These are phyloP conservation scores for Leucaena leucocephala DNA, from an alignment of 306 rosid species.

Conservation along the genomic window DNA sequence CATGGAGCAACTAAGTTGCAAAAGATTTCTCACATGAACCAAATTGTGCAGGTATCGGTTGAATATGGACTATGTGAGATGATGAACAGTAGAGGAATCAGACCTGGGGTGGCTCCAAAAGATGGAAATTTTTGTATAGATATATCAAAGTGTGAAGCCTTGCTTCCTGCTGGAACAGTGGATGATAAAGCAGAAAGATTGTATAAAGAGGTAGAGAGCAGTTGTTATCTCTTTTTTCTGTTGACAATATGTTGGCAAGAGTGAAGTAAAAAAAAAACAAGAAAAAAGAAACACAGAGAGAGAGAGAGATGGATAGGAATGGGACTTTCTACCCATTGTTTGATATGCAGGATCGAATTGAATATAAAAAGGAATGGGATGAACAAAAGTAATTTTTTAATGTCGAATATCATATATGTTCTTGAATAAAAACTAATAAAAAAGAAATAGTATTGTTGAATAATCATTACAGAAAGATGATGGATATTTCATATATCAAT, in stretches of 20 bases:
- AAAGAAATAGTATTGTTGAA: neutral
- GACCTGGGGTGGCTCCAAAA: constrained; percentile 56
- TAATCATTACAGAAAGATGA: too few species aligned
- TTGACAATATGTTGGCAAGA: neutral
- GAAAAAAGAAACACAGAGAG: too few species aligned
- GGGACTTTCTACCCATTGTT: neutral
- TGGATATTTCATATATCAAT: too few species aligned
- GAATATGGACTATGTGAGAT: constrained; percentile 88
- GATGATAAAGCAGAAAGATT: constrained; percentile 56
- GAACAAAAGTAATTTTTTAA: neutral
- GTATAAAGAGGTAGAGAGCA: constrained; percentile 56
- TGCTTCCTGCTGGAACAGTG: constrained; percentile 61
- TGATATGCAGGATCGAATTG: neutral
- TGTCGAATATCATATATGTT: neutral
- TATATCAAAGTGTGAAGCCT: constrained; percentile 59
- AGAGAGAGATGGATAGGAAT: neutral
- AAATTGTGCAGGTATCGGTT: constrained; percentile 57
- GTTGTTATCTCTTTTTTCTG: neutral
- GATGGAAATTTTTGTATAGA: constrained; percentile 66
- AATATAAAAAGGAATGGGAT: neutral
- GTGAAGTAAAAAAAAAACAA: too few species aligned
- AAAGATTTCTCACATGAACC: neutral
- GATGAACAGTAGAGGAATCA: constrained; percentile 64
- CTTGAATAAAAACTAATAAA: neutral
- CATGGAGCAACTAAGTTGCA: neutral